phyloP scores from a whole-genome alignment of 176 grass and related monocot genomes.

The Panicum miliaceum region DNA sequence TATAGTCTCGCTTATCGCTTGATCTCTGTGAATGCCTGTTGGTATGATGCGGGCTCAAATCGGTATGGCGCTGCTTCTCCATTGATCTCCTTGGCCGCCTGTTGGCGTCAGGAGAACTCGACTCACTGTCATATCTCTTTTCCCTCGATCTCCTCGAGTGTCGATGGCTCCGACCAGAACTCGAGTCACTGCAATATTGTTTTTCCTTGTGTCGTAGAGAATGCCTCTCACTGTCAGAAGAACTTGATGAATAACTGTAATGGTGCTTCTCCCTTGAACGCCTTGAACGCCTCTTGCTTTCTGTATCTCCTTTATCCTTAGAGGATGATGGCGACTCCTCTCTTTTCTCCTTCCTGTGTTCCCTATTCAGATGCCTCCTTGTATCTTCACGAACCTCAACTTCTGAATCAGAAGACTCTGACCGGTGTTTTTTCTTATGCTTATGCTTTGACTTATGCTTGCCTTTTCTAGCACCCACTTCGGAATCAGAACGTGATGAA shows the following conservation, averaged over 20 bases:
- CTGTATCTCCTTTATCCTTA: conserved; percentile 28
- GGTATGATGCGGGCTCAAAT: neutral
- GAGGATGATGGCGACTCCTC: conserved; percentile 6
- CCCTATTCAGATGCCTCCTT: conserved; percentile 36
- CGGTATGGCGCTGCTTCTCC: conserved; percentile 4
- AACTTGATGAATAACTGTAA: conserved; percentile 29
- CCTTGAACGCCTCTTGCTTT: conserved; percentile 46
- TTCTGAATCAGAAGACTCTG: conserved; percentile 53
- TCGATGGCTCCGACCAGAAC: conserved; percentile 31
- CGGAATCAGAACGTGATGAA: conserved; percentile 53
- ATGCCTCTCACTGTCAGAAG: conserved; percentile 30
- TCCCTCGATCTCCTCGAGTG: conserved; percentile 39
- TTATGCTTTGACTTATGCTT: conserved; percentile 49
- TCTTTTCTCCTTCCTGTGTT: conserved; percentile 49
- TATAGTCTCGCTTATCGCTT: conserved; percentile 5
- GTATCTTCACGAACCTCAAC: conserved; percentile 41
- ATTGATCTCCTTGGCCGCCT: neutral
- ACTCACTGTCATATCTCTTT: conserved; percentile 16
- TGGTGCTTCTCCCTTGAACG: conserved; percentile 18
- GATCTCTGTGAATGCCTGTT: conserved; percentile 15
- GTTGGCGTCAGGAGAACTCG: conserved; percentile 19
- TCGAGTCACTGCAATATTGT: conserved; percentile 24
- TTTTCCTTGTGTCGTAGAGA: neutral
- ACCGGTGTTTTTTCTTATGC: conserved; percentile 48
- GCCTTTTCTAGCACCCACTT: conserved; percentile 44